A percentile compares a stretch with the other conserved stretches of the same genome.
These are phyloP conservation scores for Vigna angularis DNA, from an alignment of 306 rosid genomes.

Conservation along the genomic window DNA sequence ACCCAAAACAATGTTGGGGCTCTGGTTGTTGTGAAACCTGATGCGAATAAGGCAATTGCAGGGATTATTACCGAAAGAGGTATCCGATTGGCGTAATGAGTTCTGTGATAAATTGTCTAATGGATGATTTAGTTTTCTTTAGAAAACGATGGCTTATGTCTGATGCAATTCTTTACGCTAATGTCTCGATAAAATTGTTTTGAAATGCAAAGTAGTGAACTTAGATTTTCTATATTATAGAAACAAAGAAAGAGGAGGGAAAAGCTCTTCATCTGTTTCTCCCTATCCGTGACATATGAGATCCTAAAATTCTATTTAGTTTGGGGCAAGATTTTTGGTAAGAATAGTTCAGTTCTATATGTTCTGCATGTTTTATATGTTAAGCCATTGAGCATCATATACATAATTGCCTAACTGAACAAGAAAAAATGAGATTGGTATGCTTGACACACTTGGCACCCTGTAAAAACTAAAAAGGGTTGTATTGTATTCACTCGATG, in stretches of 20 bases:
- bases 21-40: constrained; percentile 92
- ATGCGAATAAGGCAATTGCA: constrained; percentile 69
- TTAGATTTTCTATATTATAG: background rate
- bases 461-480: background rate
- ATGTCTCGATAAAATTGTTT: background rate
- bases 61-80: constrained; percentile 99
- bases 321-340: background rate
- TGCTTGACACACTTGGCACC: background rate
- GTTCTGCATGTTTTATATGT: background rate
- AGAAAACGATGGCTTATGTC: background rate
- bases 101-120: too few relatives aligned
- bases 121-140: background rate
- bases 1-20: constrained; percentile 99
- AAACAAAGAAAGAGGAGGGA: background rate
- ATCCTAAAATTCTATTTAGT: background rate
- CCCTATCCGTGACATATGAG: background rate
- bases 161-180: too few relatives aligned
- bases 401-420: background rate
- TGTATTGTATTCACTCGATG: constrained; percentile 21
- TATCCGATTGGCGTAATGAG: constrained; percentile 16
- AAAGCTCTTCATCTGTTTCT: constrained; percentile 15
- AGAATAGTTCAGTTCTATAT: background rate
- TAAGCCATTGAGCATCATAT: background rate
- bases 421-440: background rate
- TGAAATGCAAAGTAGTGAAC: constrained; percentile 7